A percentile compares a stretch with the other conserved stretches of the same genome.
Evolutionary conservation across 176 grass and related monocot species (phyloP).

Genomic region (Eleusine indica): DNA sequence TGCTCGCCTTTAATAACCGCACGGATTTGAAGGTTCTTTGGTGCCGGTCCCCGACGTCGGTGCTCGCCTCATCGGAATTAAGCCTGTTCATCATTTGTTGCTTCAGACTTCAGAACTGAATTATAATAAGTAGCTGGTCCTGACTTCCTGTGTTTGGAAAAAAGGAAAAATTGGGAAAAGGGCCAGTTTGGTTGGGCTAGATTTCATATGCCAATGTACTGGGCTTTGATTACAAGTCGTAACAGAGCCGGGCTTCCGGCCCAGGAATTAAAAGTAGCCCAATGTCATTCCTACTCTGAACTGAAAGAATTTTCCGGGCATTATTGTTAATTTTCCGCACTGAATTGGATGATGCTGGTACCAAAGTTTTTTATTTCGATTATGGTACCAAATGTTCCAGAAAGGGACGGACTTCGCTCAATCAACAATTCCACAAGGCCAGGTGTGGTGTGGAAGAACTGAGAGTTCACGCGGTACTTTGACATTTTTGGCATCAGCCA

Average conservation of each 20-base stretch:
- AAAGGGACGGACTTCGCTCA: background rate
- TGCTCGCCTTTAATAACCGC: slow-evolving; percentile 37
- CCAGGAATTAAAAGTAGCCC: background rate
- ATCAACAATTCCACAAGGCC: too few species aligned
- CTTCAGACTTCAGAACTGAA: background rate
- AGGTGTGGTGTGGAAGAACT: background rate
- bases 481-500: background rate
- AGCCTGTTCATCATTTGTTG: background rate
- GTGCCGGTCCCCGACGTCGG: background rate
- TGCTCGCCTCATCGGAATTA: background rate
- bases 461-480: background rate
- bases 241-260: background rate
- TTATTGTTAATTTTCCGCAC: background rate
- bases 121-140: too few species aligned
- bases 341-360: too few species aligned
- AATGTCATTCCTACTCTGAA: background rate
- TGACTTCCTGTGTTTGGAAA: too few species aligned
- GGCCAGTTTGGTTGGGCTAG: too few species aligned
- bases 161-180: too few species aligned
- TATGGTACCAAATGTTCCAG: background rate
- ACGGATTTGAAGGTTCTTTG: slow-evolving; percentile 23
- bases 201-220: too few species aligned
- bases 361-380: background rate
- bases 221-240: background rate
- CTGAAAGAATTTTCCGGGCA: background rate